These are phyloP conservation scores for Flueggea neowawraea DNA, from an alignment of 441 rosid genomes.

Conservation along the genomic window DNA sequence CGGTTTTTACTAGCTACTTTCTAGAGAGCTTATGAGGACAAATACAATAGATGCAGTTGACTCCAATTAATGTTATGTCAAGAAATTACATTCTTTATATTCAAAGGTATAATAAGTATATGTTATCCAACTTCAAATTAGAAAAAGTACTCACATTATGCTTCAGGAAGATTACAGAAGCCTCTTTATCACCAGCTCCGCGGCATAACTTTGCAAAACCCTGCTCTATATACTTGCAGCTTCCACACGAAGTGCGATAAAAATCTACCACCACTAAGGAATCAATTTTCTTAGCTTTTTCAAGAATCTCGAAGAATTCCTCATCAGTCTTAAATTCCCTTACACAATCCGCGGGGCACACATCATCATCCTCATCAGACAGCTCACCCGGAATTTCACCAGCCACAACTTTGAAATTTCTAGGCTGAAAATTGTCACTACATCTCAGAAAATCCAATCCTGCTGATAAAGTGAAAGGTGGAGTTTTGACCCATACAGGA, in stretches of 20 bases:
- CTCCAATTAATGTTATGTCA: no score
- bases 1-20: no score
- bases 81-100: no score
- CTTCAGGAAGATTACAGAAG: conserved; percentile 81
- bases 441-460: conserved; percentile 16
- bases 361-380: conserved; percentile 65
- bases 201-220: conserved; percentile 89
- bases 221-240: conserved; percentile 92
- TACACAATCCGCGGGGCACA: conserved; percentile 91
- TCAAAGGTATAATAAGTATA: no score
- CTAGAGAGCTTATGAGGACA: no score
- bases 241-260: conserved; percentile 82
- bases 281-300: conserved; percentile 53
- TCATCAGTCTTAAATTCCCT: conserved; percentile 83
- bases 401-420: conserved; percentile 27
- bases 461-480: conserved; percentile 12
- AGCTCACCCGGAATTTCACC: conserved; percentile 45
- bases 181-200: conserved; percentile 70
- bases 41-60: no score
- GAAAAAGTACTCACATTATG: conserved; percentile 69
- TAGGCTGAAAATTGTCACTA: conserved; percentile 12
- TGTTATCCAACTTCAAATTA: no score
- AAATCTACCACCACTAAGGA: conserved; percentile 89
- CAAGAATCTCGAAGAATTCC: conserved; percentile 55
- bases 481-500: conserved; percentile 24